phyloP scores from a whole-genome alignment of 2,329 filamentous ascomycete species.

The Diaporthe vexans region DNA sequence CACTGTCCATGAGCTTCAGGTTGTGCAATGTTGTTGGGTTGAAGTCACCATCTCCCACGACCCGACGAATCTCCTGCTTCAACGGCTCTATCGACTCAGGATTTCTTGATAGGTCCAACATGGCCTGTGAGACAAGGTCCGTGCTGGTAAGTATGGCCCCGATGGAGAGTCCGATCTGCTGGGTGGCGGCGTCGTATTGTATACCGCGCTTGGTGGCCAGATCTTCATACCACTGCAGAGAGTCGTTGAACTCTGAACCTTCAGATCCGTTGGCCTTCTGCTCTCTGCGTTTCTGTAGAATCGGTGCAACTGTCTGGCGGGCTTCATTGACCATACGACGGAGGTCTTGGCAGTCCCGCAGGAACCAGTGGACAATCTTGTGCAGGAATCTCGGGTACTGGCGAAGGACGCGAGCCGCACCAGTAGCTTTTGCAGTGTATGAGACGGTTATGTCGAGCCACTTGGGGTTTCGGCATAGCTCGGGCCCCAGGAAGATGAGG shows the following conservation, averaged over 20 bases:
- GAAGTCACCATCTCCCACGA: background rate
- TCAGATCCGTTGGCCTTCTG: background rate
- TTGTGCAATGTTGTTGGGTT: background rate
- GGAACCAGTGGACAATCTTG: background rate
- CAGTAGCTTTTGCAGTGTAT: background rate
- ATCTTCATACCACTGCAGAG: background rate
- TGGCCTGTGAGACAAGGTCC: background rate
- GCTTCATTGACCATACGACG: background rate
- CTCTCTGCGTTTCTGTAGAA: background rate
- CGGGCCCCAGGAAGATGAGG: background rate
- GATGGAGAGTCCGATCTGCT: constrained; percentile 2
- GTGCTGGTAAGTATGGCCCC: background rate
- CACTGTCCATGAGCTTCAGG: background rate
- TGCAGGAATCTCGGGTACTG: background rate
- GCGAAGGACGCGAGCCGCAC: background rate
- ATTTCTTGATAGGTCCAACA: background rate
- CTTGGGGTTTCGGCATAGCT: background rate
- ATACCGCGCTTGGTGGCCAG: background rate
- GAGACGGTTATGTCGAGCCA: background rate
- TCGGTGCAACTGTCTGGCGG: background rate
- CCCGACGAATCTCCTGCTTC: background rate
- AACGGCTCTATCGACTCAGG: background rate
- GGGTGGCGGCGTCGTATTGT: background rate
- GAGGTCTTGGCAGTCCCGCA: background rate
- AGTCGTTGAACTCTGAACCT: background rate